A percentile compares a stretch with the other conserved stretches of the same genome.
These are phyloP conservation scores for Wickerhamomyces alni DNA, from an alignment of 805 yeast species.

Conservation along the genomic window DNA sequence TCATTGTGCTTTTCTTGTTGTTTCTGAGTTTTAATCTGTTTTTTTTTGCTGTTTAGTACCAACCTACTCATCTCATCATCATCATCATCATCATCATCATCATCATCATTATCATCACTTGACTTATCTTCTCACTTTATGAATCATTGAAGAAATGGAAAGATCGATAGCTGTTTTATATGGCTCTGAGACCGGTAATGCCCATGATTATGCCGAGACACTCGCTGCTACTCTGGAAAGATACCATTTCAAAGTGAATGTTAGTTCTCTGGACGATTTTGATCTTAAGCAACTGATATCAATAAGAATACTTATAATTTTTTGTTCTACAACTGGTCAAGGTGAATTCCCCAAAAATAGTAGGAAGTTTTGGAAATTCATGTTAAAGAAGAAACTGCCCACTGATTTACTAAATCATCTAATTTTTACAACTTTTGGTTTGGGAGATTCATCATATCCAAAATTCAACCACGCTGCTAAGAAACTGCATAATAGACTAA, in stretches of 20 bases:
- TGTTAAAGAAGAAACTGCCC: slow-evolving; percentile 65
- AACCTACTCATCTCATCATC: too few relatives aligned
- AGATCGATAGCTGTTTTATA: slow-evolving; percentile 56
- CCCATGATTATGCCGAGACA: slow-evolving; percentile 75
- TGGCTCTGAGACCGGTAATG: slow-evolving; percentile 91
- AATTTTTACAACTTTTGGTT: slow-evolving; percentile 69
- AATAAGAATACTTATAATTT: slow-evolving; percentile 40
- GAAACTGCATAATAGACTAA: slow-evolving; percentile 70
- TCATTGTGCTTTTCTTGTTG: too few relatives aligned
- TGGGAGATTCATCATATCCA: slow-evolving; percentile 92
- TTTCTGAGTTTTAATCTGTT: too few relatives aligned
- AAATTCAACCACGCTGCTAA: slow-evolving; percentile 83
- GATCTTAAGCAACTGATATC: slow-evolving; percentile 48
- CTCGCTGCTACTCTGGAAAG: slow-evolving; percentile 52
- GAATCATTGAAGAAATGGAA: slow-evolving; percentile 5
- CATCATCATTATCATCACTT: too few relatives aligned
- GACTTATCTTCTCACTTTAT: too few relatives aligned
- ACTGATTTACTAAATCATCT: slow-evolving; percentile 53
- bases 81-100: too few relatives aligned
- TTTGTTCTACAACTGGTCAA: slow-evolving; percentile 92
- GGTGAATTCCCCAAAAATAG: slow-evolving; percentile 87
- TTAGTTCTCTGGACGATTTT: slow-evolving; percentile 55
- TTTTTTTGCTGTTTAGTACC: too few relatives aligned
- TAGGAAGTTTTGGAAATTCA: slow-evolving; percentile 63
- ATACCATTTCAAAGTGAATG: slow-evolving; percentile 39